phyloP scores from a whole-genome alignment of 2,329 filamentous ascomycete species.

The Grosmannia huntii region DNA sequence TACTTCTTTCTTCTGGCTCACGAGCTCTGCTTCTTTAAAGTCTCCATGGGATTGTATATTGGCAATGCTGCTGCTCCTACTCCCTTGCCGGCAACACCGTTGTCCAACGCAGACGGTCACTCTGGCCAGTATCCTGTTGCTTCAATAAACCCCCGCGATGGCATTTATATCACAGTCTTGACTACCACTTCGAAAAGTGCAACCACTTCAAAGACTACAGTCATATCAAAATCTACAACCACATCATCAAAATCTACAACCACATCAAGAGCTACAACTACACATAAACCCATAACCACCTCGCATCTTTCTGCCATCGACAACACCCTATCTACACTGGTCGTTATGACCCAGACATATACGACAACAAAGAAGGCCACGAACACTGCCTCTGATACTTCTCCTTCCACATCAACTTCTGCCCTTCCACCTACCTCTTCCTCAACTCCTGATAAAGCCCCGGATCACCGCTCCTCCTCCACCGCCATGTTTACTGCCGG shows the following conservation, averaged over 20 bases:
- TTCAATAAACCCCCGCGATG: background rate
- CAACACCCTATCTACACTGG: background rate
- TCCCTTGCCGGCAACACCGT: background rate
- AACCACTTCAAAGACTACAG: background rate
- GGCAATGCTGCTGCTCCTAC: background rate
- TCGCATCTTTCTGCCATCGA: background rate
- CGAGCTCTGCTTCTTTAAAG: background rate
- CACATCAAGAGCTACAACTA: background rate
- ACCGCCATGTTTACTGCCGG: background rate
- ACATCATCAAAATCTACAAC: background rate
- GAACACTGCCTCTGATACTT: background rate
- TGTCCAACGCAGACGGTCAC: background rate
- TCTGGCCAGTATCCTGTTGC: background rate
- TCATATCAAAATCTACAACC: background rate
- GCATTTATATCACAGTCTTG: background rate
- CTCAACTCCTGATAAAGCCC: background rate
- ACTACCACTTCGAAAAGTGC: background rate
- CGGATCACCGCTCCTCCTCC: background rate
- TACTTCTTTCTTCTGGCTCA: background rate
- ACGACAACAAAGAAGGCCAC: background rate
- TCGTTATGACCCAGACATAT: background rate
- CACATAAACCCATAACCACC: background rate
- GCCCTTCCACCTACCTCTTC: background rate
- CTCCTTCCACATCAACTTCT: background rate
- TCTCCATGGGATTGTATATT: background rate